Base-by-base conservation (phyloP, 2,329 filamentous ascomycete species). In the Magnaporthiopsis incrustans region DNA sequence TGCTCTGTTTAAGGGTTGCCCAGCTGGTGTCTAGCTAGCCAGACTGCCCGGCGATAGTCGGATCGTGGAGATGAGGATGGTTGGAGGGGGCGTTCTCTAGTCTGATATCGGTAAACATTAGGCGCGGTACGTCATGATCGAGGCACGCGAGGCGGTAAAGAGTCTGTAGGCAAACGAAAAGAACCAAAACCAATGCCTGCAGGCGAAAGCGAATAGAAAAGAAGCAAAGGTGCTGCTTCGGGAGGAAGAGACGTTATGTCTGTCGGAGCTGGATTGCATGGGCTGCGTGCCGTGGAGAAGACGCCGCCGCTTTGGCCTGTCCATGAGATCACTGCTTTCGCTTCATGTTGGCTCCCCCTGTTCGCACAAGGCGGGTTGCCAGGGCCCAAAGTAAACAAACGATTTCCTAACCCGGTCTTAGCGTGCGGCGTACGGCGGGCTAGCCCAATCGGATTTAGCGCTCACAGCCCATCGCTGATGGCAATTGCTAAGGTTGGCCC, bases 311-410 rank as follows among this genome's bases (percentile, higher is more conserved):
- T 53, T 53, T 53, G 44, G 22, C 44, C 44, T n/a, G 44, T 25
- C 60, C 60, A 62, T 62, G 60, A 62, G 53, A 53, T 62, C 60
- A 62, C 60, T 32, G 26, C 26, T 53, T 25, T 53, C 44, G 44
- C 44, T 53, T 53, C 22, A n/a, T 22, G 44, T 53, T 53, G 44
- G 7, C 14, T 44, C 6, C 44, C 30, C 18, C 60, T 56, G 38
- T 15, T 44, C 38, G 60, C 53, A 62, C 14, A 62, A 62, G 30
- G 44, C 60, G 60, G 60, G 60, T 62, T 62, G 60, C 60, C 35
- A 62, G 60, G 60, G 60, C 50, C 38, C 25, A 61, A 62, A 61
- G 60, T 62, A 62, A 62, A 62, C 60, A 62, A 62, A 58, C 50
- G 50, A 56, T 14, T 62, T 53, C 60, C 60, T 14, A 7, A 57